Evolutionary conservation across 495 filamentous ascomycete genomes (phyloP), one percentile per base, ranked within the genome.

Genomic region (Polyplosphaeria fusca): DNA sequence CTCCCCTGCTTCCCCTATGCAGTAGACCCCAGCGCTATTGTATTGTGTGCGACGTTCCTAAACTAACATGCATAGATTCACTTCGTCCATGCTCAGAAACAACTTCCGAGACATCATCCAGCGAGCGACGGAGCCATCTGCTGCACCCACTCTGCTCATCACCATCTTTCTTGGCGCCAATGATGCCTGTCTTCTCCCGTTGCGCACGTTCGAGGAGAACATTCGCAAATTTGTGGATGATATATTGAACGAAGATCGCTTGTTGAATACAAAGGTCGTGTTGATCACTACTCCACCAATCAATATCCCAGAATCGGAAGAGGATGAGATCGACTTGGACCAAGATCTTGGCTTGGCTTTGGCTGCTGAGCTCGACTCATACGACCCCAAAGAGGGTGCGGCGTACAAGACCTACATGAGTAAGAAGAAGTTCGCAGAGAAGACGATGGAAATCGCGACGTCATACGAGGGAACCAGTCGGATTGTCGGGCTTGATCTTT

Each of bases 91-190:
- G 49, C 48, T 67, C 14, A 54, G 52, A 27, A 28, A 30, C 2
- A 28, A 60, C 23, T 67, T 67, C 57, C 19, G 43, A 25, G 19
- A 51, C 5, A 52, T 67, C 18, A 60, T 67, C n/a, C 20, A 52
- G 19, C 47, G 52, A 20, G 45, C 27, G 18, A 51, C 41, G 2
- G 14, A 14, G 16, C 53, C 57, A 4, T 14, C 11, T 4, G 57
- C 52, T 1, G 30, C 62, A 11, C 53, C 53, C 4, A 64, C 65
- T 4, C 63, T 68, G 24, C 53, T 70, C 26, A 47, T 70, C 39
- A 68, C 68, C 40, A 67, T 70, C 44, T 67, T 64, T 26, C 23
- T 70, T 7, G 68, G 68, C 11, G 68, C 66, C 5, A 70, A 70
- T 42, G 65, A 70, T 49, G 66, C 68, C 7, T 66, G 63, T 46